Evolutionary conservation across 78 protist genomes (phyloP).

Genomic region (Goniomonas avonlea): DNA sequence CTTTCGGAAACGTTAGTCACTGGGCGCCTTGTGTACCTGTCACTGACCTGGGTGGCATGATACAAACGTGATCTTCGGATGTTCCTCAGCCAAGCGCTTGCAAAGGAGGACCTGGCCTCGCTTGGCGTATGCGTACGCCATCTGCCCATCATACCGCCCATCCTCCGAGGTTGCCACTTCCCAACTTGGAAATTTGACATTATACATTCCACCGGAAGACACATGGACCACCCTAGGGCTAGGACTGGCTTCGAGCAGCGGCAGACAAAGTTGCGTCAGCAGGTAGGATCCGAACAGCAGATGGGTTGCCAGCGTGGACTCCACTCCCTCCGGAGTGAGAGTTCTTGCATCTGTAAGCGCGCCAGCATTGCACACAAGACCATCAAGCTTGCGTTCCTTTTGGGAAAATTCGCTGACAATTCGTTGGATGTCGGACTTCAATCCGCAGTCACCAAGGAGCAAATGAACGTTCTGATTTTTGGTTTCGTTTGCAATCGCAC

Average conservation of each 20-base stretch:
- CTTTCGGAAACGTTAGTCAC: too few species aligned
- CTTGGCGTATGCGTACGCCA: constrained; percentile 13
- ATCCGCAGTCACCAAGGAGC: not conserved
- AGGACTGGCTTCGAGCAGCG: not conserved
- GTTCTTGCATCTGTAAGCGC: not conserved
- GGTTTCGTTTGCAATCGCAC: not conserved
- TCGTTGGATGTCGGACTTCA: not conserved
- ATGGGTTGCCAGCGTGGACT: not conserved
- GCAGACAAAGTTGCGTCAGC: not conserved
- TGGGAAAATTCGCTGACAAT: not conserved
- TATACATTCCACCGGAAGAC: constrained; percentile 9
- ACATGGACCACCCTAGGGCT: constrained; percentile 5
- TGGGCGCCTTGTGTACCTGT: too few species aligned
- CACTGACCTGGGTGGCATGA: constrained; percentile 14
- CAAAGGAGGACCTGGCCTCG: constrained; percentile 7
- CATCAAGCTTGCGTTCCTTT: not conserved
- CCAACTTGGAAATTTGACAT: not conserved
- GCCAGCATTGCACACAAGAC: constrained; percentile 23
- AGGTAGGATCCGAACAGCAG: not conserved
- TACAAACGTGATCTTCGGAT: not conserved
- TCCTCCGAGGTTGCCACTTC: not conserved
- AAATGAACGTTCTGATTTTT: not conserved
- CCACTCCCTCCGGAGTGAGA: not conserved
- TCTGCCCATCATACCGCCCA: not conserved
- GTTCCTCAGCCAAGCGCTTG: not conserved